Evolutionary conservation across 2,329 filamentous ascomycete species (phyloP).

Genomic region (Trichoderma simmonsii): DNA sequence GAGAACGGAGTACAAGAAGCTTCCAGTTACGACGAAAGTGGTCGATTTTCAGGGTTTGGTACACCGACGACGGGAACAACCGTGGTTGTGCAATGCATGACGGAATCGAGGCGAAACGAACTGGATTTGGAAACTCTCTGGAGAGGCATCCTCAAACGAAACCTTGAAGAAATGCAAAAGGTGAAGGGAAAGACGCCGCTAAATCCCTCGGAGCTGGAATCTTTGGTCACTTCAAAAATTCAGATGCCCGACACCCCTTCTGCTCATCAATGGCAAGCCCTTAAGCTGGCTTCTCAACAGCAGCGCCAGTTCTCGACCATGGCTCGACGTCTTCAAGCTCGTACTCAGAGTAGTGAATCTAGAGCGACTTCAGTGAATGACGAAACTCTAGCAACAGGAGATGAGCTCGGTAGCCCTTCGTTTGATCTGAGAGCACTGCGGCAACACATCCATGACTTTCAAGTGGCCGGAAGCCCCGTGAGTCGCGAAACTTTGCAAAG

Average conservation of each 20-base stretch:
- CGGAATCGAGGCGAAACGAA: slow-evolving; percentile 50
- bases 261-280: slow-evolving; percentile 35
- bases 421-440: slow-evolving; percentile 25
- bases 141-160: slow-evolving; percentile 40
- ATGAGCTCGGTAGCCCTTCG: not conserved
- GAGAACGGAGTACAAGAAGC: slow-evolving; percentile 51
- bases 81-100: slow-evolving; percentile 57
- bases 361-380: not conserved
- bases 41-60: slow-evolving; percentile 76
- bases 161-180: slow-evolving; percentile 31
- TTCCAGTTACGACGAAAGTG: slow-evolving; percentile 44
- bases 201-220: slow-evolving; percentile 30
- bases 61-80: slow-evolving; percentile 47
- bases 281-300: slow-evolving; percentile 35
- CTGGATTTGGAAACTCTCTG: slow-evolving; percentile 54
- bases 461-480: slow-evolving; percentile 36
- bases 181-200: slow-evolving; percentile 28
- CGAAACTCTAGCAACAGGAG: slow-evolving; percentile 4
- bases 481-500: slow-evolving; percentile 34
- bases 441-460: slow-evolving; percentile 38
- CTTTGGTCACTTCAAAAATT: slow-evolving; percentile 31
- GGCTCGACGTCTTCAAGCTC: slow-evolving; percentile 25
- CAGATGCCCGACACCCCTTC: slow-evolving; percentile 32
- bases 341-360: not conserved
- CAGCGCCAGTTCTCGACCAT: slow-evolving; percentile 35